Evolutionary conservation across 495 filamentous ascomycete genomes (phyloP), one percentile per base, ranked within the genome.

Genomic region (Penicillium maclennaniae): DNA sequence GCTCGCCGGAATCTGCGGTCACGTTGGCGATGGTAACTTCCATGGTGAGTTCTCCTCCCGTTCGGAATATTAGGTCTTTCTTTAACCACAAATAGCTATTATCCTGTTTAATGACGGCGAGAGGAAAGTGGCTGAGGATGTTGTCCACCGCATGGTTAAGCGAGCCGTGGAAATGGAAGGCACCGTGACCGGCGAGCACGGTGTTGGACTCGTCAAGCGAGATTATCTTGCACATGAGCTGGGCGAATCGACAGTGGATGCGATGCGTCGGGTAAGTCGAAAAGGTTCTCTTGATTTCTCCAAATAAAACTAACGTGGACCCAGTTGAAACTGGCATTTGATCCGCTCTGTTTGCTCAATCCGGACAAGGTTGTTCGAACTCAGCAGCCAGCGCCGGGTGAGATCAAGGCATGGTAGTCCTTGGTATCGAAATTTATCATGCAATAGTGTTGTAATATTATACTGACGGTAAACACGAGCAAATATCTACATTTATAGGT

Each of bases 21-120:
- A 87, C 67, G 83, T 86, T 16, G 83, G 83, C 14, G 83, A 87
- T 70, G 83, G 83, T 14, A 85, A 85, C 59, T 85, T 85, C 55
- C 82, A 84, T 51, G 69, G 79, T 83, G 67, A 69, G 70, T 21
- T 31, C 9, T 14, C 15, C 27, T 6, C 9, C 17, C 1, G 19
- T 5, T 27, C 36, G n/a, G 7, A 39, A 16, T 40, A n/a, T 38
- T 21, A 21, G 51, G 17, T 25, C 19, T 6, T 20, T 37, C 46
- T 51, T 37, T 51, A 47, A 52, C 26, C 17, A 34, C 8, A 31
- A 45, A 9, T 34, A 78, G 76, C 81, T 4, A 79, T 83, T 36
- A 72, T 85, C 16, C 59, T 85, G 10, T 84, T 82, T 60, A 80
- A 78, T 50, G 75, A 83, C 20, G 70, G 61, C n/a, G 75, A 84